Percentiles rank a stretch among this genome's conserved stretches.
These are phyloP conservation scores for Boletellus ananas DNA, from an alignment of 768 basidiomycete genomes.

Conservation along the genomic window DNA sequence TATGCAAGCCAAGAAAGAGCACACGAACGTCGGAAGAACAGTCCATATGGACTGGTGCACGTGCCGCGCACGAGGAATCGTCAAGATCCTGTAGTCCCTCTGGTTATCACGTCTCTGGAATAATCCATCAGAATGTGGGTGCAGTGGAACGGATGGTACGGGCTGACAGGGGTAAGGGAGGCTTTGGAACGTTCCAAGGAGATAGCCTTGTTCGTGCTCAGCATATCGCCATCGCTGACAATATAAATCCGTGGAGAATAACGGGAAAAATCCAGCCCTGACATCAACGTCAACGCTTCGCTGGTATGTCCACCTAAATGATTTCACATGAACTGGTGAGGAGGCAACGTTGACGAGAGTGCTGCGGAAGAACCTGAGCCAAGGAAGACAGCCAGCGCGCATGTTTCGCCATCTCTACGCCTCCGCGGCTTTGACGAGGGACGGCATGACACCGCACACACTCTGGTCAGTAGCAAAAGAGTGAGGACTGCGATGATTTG, in stretches of 20 bases:
- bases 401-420: conserved; percentile 26
- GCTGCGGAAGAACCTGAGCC: conserved; percentile 70
- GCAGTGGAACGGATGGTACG: neutral
- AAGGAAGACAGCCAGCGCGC: conserved; percentile 77
- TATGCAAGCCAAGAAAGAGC: conserved; percentile 59
- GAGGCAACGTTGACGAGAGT: neutral
- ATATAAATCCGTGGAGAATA: conserved; percentile 81
- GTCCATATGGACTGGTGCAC: conserved; percentile 81
- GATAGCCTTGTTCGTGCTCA: conserved; percentile 71
- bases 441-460: conserved; percentile 16
- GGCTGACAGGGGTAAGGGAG: conserved; percentile 15
- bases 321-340: conserved; percentile 10
- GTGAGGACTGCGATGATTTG: conserved; percentile 2
- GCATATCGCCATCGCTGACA: conserved; percentile 71
- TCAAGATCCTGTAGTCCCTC: conserved; percentile 47
- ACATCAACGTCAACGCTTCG: conserved; percentile 74
- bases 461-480: conserved; percentile 18
- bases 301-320: conserved; percentile 86
- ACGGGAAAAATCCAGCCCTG: conserved; percentile 66
- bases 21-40: conserved; percentile 59
- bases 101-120: conserved; percentile 4
- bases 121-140: conserved; percentile 8
- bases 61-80: conserved; percentile 80
- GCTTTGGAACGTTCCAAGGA: conserved; percentile 50
- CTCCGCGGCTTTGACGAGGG: conserved; percentile 9